Base-by-base conservation (phyloP, 2,329 filamentous ascomycete genomes). In the Exophiala xenobiotica region DNA sequence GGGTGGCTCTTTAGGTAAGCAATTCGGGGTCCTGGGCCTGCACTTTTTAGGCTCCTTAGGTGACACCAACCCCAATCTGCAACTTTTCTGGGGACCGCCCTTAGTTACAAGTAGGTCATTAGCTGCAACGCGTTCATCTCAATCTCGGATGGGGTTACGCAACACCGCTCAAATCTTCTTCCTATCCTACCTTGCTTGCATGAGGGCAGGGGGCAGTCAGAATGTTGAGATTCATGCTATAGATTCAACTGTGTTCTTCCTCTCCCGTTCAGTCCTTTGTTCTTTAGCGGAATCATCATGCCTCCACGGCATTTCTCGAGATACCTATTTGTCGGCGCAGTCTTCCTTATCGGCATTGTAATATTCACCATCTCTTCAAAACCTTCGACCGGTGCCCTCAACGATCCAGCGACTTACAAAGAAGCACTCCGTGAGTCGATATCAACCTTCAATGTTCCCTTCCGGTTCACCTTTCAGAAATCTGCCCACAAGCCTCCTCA, bases 401-500 rank as follows among this genome's bases (percentile, higher is more conserved):
- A 44, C 24, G 53, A 57, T 14, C 11, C 23, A 5, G n/a, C 49
- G 9, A 35, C 45, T 12, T 51, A 60, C 16, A 27, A 43, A 20
- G 53, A 52, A 20, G 35, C 23, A 22, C 26, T 66, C 39, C 64
- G 58, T 51, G 67, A 70, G 4, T 69, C 69, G 27, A 56, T 75
- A 23, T 73, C 75, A 43, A 64, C 74, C 55, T 63, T 78, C 73
- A 63, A 79, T 70, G 61, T 72, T 74, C 16, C 70, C 59, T 86
- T 74, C 44, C 68, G 67, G 46, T 66, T 74, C 23, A 86, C 85
- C 0, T 91, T 92, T 68, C 78, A 80, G 33, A 79, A 81, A 33
- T 79, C 83, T 16, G 79, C 83, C 8, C 89, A 95, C 67, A 80
- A 83, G 54, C 87, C 87, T 14, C 81, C 85, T 2, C 79, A 84